Evolutionary conservation across 2,329 filamentous ascomycete genomes (phyloP), one percentile per base, ranked within the genome.

Genomic region (Spiromastix sp.): DNA sequence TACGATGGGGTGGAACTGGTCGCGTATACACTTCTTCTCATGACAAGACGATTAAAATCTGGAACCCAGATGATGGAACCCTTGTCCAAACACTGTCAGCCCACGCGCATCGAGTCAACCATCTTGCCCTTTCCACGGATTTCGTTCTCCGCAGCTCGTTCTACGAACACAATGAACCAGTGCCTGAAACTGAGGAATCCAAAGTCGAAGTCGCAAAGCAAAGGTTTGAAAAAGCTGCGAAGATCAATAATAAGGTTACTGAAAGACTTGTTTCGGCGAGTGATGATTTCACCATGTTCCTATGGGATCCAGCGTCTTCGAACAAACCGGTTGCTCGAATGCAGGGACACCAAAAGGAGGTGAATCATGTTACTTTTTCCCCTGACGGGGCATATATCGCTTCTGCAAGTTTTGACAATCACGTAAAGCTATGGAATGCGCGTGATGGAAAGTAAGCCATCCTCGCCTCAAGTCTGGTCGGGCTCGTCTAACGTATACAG

Each of bases 101-200:
- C 2, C 93, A 98, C 55, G 85, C 83, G 0, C 91, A 96, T 55
- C 93, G 89, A 77, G 84, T 98, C 19, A 98, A 98, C 55, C 85
- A 95, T 52, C 72, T 98, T 15, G 86, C 91, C 0, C 71, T 98
- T 4, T 95, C 86, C 0, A 95, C 86, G 3, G 91, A 96, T 51
- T 91, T 87, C 51, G 86, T 81, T 2, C 68, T 95, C 22, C 74
- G 86, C 32, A 95, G 87, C 1, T 80, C 75, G 2, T 98, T 80
- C 61, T 82, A 84, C 52, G 89, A 96, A 51, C 86, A 95, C 56
- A 76, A 74, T 9, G 78, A 78, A 11, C 73, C 76, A 42, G 66
- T 82, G 0, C 87, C 87, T 0, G 62, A 66, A 0, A 75, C 75
- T 0, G 74, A 78, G 1, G 79, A 82, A 44, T 84, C 72, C 30